These are phyloP conservation scores for Cochlearia excelsa DNA, from an alignment of 345 rosid species.

Conservation along the genomic window DNA sequence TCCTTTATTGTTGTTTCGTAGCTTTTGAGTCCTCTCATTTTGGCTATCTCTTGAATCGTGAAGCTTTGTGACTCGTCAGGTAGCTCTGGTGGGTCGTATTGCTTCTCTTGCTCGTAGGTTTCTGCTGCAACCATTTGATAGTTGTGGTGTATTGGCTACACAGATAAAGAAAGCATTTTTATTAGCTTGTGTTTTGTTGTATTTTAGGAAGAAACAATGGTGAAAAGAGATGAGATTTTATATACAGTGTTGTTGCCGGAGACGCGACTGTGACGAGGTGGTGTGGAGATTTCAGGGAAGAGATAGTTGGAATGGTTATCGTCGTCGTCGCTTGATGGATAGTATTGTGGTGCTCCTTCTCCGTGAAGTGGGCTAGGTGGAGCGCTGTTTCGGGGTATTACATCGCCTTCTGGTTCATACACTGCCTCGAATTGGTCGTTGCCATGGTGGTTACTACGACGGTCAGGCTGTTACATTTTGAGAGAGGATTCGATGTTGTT, in stretches of 20 bases:
- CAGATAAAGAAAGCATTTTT: background rate
- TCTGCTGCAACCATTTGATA: conserved; percentile 24
- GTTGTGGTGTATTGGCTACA: conserved; percentile 32
- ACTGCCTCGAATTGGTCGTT: conserved; percentile 18
- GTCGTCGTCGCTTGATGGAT: conserved; percentile 31
- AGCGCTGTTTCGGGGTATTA: conserved; percentile 5
- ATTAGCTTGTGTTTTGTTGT: no score
- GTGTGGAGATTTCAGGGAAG: conserved; percentile 28
- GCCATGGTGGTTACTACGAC: background rate
- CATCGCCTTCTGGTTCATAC: conserved; percentile 23
- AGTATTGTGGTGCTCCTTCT: conserved; percentile 3
- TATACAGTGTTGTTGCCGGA: conserved; percentile 25
- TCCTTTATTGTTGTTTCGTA: conserved; percentile 29
- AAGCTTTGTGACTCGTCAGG: conserved; percentile 36
- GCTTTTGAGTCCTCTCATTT: conserved; percentile 28
- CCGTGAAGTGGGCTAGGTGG: conserved; percentile 24
- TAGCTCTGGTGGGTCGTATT: conserved; percentile 34
- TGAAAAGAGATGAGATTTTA: background rate
- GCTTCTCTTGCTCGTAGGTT: conserved; percentile 32
- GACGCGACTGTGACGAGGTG: conserved; percentile 15
- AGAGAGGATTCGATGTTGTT: background rate
- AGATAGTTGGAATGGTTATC: conserved; percentile 26
- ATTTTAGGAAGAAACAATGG: background rate
- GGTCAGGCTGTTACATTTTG: conserved; percentile 19
- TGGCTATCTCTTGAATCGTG: conserved; percentile 29